These are phyloP conservation scores for Taphrina pruni DNA, from an alignment of 1,139 yeast genomes.

Conservation along the genomic window DNA sequence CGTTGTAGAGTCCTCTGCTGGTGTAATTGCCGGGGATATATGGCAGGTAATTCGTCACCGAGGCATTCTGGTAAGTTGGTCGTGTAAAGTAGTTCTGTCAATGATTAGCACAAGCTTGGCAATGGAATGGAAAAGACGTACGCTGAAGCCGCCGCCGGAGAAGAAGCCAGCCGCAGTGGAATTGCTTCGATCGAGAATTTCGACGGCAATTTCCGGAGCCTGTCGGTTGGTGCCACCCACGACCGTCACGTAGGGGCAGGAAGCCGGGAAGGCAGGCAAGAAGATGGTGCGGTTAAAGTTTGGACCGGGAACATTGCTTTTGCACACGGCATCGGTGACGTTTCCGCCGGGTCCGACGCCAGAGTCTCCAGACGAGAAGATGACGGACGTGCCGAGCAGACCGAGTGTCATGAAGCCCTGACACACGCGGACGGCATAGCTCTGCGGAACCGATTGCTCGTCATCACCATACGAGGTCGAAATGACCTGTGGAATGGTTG, in stretches of 20 bases:
- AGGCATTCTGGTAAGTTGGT: conserved; percentile 24
- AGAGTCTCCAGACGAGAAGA: conserved; percentile 31
- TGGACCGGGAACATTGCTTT: conserved; percentile 17
- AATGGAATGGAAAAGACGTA: neutral
- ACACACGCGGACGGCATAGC: conserved; percentile 27
- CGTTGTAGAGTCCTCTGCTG: conserved; percentile 18
- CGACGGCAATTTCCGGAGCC: conserved; percentile 24
- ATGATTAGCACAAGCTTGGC: neutral
- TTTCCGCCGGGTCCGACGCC: conserved; percentile 35
- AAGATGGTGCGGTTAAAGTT: conserved; percentile 19
- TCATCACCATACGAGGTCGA: conserved; percentile 36
- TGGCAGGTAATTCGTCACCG: conserved; percentile 26
- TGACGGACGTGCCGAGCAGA: conserved; percentile 23
- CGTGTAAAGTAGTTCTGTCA: conserved; percentile 14
- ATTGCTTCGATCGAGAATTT: conserved; percentile 16
- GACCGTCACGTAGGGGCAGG: conserved; percentile 32
- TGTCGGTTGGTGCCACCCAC: conserved; percentile 28
- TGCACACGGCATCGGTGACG: conserved; percentile 13
- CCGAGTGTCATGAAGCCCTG: conserved; percentile 36
- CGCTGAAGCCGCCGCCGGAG: conserved; percentile 30
- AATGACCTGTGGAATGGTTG: conserved; percentile 23
- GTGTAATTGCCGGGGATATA: conserved; percentile 12
- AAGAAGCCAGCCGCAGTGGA: conserved; percentile 21
- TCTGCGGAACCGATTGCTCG: conserved; percentile 24
- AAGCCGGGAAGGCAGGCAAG: conserved; percentile 34